Percentiles rank a stretch among this genome's conserved stretches.
phyloP scores from a whole-genome alignment of 306 rosid genomes.

The Trichosanthes cucumerina region DNA sequence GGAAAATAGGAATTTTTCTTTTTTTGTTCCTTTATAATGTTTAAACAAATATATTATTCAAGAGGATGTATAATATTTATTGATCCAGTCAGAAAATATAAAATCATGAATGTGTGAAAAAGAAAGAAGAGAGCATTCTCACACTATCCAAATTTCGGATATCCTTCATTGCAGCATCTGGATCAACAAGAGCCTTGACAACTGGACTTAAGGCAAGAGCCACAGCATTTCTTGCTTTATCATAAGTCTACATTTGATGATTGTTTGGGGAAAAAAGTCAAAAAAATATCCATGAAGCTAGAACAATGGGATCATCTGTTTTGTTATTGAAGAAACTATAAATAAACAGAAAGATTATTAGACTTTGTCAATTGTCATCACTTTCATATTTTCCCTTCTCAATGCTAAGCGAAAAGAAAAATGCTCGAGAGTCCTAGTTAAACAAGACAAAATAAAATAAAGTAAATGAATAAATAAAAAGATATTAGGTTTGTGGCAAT shows the following conservation, averaged over 20 bases:
- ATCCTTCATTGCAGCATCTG: constrained; percentile 90
- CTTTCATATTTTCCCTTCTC: neutral
- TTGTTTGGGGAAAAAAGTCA: constrained; percentile 4
- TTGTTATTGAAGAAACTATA: neutral
- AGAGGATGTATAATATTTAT: constrained; percentile 2
- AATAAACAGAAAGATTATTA: neutral
- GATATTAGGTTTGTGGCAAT: neutral
- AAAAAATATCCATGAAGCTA: neutral
- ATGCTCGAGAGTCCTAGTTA: neutral
- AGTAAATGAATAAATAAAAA: neutral
- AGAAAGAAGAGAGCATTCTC: constrained; percentile 24
- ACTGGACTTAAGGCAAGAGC: constrained; percentile 98
- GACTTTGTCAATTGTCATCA: neutral
- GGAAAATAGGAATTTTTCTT: neutral
- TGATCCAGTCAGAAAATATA: constrained; percentile 4
- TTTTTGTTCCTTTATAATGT: neutral
- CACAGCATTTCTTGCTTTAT: constrained; percentile 93
- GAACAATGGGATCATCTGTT: constrained; percentile 5
- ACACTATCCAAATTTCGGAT: constrained; percentile 82
- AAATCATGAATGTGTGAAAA: neutral
- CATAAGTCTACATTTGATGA: constrained; percentile 60
- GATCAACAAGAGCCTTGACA: constrained; percentile 88
- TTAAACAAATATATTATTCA: neutral
- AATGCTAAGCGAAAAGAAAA: neutral
- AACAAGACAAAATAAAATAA: neutral